Percentiles rank a stretch among this genome's conserved stretches.
phyloP scores from a whole-genome alignment of 108 stramenopile species.

The Conticribra guillardii region DNA sequence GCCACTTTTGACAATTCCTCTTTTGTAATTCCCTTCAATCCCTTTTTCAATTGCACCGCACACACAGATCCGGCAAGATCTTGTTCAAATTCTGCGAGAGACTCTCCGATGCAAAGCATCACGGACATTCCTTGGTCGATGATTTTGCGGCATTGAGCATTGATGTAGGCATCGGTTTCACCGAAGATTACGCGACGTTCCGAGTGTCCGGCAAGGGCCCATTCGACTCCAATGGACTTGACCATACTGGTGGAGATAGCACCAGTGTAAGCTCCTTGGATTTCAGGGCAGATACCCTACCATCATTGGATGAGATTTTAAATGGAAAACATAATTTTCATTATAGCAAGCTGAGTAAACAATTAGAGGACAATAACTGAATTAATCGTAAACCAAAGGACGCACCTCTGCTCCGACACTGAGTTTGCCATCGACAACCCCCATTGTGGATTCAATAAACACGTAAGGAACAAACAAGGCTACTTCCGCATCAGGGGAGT shows the following conservation, averaged over 20 bases:
- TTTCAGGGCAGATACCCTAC: constrained; percentile 71
- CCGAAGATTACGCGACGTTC: constrained; percentile 95
- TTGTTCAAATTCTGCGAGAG: constrained; percentile 91
- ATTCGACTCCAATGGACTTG: constrained; percentile 84
- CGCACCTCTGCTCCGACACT: constrained; percentile 80
- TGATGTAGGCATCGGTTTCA: constrained; percentile 94
- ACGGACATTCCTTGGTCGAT: constrained; percentile 91
- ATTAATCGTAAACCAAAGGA: constrained; percentile 4
- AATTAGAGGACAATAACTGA: not conserved
- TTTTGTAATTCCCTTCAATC: constrained; percentile 76
- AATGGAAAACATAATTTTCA: constrained; percentile 6
- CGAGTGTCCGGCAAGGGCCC: constrained; percentile 96
- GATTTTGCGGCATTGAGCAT: constrained; percentile 87
- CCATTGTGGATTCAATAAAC: constrained; percentile 75
- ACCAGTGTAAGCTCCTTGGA: constrained; percentile 97
- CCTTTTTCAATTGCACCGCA: constrained; percentile 90
- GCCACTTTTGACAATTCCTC: constrained; percentile 89
- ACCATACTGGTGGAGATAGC: constrained; percentile 91
- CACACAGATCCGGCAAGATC: constrained; percentile 91
- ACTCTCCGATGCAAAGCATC: constrained; percentile 97
- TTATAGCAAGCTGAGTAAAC: constrained; percentile 5
- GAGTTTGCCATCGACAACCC: constrained; percentile 62
- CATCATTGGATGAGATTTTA: not conserved
- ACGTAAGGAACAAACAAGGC: constrained; percentile 86
- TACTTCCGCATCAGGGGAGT: constrained; percentile 75